phyloP scores from a whole-genome alignment of 345 rosid genomes.

The Rubroshorea leprosula region DNA sequence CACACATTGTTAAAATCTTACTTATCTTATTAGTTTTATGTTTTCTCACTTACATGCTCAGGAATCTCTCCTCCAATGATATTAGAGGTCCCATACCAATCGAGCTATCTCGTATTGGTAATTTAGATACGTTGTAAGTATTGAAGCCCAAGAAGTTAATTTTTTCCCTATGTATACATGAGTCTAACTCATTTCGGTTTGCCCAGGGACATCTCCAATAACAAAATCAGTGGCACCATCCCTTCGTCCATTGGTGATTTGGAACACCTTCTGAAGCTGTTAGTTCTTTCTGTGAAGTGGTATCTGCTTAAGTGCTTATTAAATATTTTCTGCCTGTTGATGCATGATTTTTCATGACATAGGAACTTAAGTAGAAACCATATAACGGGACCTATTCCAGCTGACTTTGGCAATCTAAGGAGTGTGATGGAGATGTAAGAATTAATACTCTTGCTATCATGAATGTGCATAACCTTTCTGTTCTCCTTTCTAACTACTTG shows the following conservation, averaged over 20 bases:
- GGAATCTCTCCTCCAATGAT: conserved; percentile 80
- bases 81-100: conserved; percentile 74
- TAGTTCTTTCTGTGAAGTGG: conserved; percentile 23
- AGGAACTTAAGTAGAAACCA: conserved; percentile 87
- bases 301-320: conserved; percentile 11
- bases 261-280: conserved; percentile 95
- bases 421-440: conserved; percentile 87
- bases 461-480: neutral
- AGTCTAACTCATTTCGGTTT: neutral
- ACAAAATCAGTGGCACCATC: conserved; percentile 71
- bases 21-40: no score
- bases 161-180: conserved; percentile 4
- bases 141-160: conserved; percentile 4
- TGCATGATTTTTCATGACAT: conserved; percentile 5
- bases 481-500: conserved; percentile 14
- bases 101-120: conserved; percentile 86
- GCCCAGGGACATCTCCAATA: conserved; percentile 75
- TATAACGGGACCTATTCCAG: conserved; percentile 65
- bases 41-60: conserved; percentile 13
- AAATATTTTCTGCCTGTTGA: conserved; percentile 10
- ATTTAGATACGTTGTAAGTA: conserved; percentile 86
- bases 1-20: no score
- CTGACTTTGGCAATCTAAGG: conserved; percentile 83
- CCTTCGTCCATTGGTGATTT: conserved; percentile 93
- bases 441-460: neutral